Evolutionary conservation across 2,329 filamentous ascomycete genomes (phyloP).

Genomic region (Tolypocladium paradoxum): DNA sequence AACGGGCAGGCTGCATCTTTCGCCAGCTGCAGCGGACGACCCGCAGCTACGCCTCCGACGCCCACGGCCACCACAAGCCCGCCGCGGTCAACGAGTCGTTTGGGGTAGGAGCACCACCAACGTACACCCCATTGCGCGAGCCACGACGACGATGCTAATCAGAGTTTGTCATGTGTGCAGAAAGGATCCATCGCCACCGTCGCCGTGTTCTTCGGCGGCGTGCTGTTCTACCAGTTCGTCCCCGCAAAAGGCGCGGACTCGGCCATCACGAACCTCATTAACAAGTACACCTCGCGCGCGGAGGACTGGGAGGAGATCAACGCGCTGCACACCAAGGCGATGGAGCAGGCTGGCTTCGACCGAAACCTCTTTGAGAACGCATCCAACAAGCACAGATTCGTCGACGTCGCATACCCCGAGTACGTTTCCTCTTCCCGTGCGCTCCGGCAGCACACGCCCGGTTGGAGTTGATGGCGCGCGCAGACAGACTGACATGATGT

Average conservation of each 20-base stretch:
- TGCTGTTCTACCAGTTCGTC: slow-evolving; percentile 37
- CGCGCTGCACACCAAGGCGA: slow-evolving; percentile 36
- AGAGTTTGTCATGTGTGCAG: slow-evolving; percentile 20
- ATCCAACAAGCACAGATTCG: slow-evolving; percentile 29
- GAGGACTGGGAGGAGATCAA: slow-evolving; percentile 43
- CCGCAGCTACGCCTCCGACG: slow-evolving; percentile 44
- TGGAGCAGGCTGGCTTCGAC: slow-evolving; percentile 48
- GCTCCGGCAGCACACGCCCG: not conserved
- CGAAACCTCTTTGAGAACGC: slow-evolving; percentile 41
- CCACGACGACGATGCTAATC: not conserved
- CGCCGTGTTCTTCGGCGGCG: slow-evolving; percentile 31
- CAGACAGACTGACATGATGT: not conserved
- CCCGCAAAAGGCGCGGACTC: slow-evolving; percentile 41
- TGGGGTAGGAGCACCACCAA: slow-evolving; percentile 34
- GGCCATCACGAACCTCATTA: slow-evolving; percentile 32
- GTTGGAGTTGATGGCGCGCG: not conserved
- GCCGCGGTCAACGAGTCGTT: slow-evolving; percentile 41
- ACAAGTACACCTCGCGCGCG: slow-evolving; percentile 34
- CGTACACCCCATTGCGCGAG: not conserved
- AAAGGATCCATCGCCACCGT: slow-evolving; percentile 36
- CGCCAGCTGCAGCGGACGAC: slow-evolving; percentile 26
- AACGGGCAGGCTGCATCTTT: slow-evolving; percentile 28
- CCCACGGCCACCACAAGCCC: slow-evolving; percentile 36
- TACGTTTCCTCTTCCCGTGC: slow-evolving; percentile 26
- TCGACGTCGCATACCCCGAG: slow-evolving; percentile 48